phyloP scores from a whole-genome alignment of 768 basidiomycete species.

The Amanita phalloides region DNA sequence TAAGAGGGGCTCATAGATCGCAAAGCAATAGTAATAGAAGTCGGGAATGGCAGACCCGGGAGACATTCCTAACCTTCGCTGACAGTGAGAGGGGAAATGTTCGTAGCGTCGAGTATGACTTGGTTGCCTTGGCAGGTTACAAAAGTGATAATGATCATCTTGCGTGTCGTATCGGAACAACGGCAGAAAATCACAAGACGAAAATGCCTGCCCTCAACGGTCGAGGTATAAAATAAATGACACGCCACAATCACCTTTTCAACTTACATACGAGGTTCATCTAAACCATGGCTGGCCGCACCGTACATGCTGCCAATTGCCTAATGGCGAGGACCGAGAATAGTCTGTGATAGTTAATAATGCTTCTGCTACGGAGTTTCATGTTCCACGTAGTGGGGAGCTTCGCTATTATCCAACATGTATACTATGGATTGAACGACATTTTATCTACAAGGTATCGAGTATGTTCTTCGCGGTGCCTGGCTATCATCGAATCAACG shows the following conservation, averaged over 20 bases:
- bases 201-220: slow-evolving; percentile 25
- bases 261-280: slow-evolving; percentile 48
- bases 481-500: slow-evolving; percentile 35
- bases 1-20: slow-evolving; percentile 62
- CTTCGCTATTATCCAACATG: slow-evolving; percentile 53
- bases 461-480: slow-evolving; percentile 35
- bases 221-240: not conserved
- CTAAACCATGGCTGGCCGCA: slow-evolving; percentile 59
- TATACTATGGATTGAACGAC: slow-evolving; percentile 7
- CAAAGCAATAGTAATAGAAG: slow-evolving; percentile 66
- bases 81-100: not conserved
- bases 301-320: slow-evolving; percentile 34
- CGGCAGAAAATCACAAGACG: not conserved
- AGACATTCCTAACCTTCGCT: slow-evolving; percentile 19
- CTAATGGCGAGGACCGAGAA: slow-evolving; percentile 80
- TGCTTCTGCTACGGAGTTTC: slow-evolving; percentile 31
- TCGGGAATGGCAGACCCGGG: slow-evolving; percentile 56
- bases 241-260: slow-evolving; percentile 13
- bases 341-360: slow-evolving; percentile 54
- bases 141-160: not conserved
- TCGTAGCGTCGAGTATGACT: no score
- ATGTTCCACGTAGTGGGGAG: slow-evolving; percentile 17
- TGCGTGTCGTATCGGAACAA: not conserved
- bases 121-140: no score
- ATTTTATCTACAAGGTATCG: slow-evolving; percentile 24